Evolutionary conservation across 345 rosid genomes (phyloP).

Genomic region (Salix viminalis): DNA sequence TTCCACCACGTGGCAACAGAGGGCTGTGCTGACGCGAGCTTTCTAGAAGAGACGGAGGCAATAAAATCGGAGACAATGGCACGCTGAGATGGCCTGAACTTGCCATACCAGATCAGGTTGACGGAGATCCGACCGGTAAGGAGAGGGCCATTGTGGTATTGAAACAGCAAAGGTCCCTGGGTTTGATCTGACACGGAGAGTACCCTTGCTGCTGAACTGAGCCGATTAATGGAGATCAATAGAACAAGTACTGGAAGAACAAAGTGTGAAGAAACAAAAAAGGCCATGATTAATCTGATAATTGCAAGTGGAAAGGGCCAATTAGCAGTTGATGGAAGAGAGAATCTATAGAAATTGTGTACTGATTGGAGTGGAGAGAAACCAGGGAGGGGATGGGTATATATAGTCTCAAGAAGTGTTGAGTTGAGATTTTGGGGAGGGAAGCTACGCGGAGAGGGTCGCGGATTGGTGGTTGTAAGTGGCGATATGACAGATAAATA

Average conservation of each 20-base stretch:
- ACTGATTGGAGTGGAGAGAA: background rate
- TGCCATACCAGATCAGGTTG: constrained; percentile 28
- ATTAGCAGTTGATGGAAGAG: too few relatives aligned
- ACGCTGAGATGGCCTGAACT: constrained; percentile 24
- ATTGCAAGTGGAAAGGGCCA: background rate
- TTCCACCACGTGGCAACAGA: constrained; percentile 25
- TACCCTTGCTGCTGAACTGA: constrained; percentile 9
- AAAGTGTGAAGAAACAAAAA: background rate
- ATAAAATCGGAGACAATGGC: constrained; percentile 27
- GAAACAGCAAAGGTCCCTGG: constrained; percentile 7
- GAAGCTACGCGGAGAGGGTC: background rate
- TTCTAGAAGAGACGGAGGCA: constrained; percentile 6
- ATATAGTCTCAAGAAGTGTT: background rate
- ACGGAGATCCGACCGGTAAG: constrained; percentile 16
- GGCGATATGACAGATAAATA: background rate
- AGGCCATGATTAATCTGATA: constrained; percentile 5
- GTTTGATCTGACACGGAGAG: background rate
- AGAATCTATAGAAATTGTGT: background rate
- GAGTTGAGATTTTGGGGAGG: background rate
- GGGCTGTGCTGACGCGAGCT: background rate
- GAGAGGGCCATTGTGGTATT: constrained; percentile 27
- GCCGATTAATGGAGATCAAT: background rate
- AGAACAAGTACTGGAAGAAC: constrained; percentile 2
- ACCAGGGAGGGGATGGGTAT: background rate
- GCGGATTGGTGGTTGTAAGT: background rate